Evolutionary conservation across 352 stramenopile genomes (phyloP), one percentile per base, ranked within the genome.

Genomic region (Globisporangium alternatum): DNA sequence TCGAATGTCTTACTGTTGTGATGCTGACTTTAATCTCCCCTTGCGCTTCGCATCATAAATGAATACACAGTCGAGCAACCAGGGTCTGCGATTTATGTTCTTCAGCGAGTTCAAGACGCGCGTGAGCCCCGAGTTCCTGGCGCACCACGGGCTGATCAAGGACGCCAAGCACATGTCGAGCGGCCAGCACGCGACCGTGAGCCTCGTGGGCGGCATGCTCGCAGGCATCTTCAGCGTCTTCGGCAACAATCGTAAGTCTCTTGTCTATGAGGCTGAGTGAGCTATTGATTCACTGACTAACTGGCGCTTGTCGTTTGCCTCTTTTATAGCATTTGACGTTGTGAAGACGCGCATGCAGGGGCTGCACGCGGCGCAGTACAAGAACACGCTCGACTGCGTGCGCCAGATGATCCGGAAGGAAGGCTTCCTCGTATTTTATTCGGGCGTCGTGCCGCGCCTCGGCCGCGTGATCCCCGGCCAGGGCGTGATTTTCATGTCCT

Each of bases 401-500:
- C 76, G 72, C n/a, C 90, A 96, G 61, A 76, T 97, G 21, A 80
- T 94, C 51, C 64, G 72, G 21, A 71, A 78, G 0, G 93, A 97
- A 58, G 93, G 93, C 0, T 72, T 95, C 3, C 66, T 76, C 12
- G 93, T 90, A 22, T 97, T 99, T 58, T 98, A 98, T 81, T 86
- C 88, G 44, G 96, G 96, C 43, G 80, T 98, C 49, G 74, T 98
- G 21, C 94, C 96, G 61, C 80, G 96, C 17, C 74, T 98, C 28
- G 94, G 93, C 2, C 86, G 96, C 59, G 96, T 99, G 47, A 96
- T 99, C 61, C 96, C 96, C 4, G 96, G 96, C n/a, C 96, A 99
- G 72, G 96, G 96, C 57, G 96, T 99, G 54, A 99, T 99, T 74
- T 99, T 99, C 75, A 98, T 98, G 91, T 92, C 86, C 13, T 95